Base-by-base conservation (phyloP, 1,284 basidiomycete genomes). In the Tylopilus microsporus region DNA sequence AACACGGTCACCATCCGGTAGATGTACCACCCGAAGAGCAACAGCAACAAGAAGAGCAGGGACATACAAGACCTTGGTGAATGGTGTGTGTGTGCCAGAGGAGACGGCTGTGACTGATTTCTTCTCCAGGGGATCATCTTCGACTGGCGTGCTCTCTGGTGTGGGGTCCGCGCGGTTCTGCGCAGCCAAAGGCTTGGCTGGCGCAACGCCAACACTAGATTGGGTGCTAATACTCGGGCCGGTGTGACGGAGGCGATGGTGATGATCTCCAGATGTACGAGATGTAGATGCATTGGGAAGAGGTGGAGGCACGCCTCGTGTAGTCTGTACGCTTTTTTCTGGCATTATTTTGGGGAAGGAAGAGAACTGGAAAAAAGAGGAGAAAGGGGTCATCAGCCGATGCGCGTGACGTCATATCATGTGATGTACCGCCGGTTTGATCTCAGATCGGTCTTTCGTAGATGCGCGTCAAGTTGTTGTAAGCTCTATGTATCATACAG, bases 1-100 rank as follows among this genome's bases (percentile, higher is more conserved):
- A 70, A 18, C 10, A 64, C 10, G 3, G 42, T 41, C 6, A 58
- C 19, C 53, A 64, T 60, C 11, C 50, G 55, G 30, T 68, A 62
- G 34, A 60, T 10, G 50, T 68, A 66, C 68, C 67, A 70, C 15
- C 18, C 58, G 10, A 65, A n/a, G 41, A 69, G 30, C 13, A 70
- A 8, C 0, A 70, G 48, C 32, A 48, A 49, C 18, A 55, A 1
- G n/a, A 59, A 21, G 34, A 61, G 42, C 15, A 66, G 11, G 25
- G 18, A 41, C 18, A 13, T 68, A 68, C 8, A 62, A 32, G 50
- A 69, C 59, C 47, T 45, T 68, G 39, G 37, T 21, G 13, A 69
- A 37, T 11, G 67, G 30, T 1, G 34, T 45, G 36, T 48, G 55
- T 18, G 52, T 11, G 10, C 53, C 39, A 3, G 62, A 51, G 30